Evolutionary conservation across 1,139 yeast genomes (phyloP).

Genomic region (Yamadazyma dendronema): DNA sequence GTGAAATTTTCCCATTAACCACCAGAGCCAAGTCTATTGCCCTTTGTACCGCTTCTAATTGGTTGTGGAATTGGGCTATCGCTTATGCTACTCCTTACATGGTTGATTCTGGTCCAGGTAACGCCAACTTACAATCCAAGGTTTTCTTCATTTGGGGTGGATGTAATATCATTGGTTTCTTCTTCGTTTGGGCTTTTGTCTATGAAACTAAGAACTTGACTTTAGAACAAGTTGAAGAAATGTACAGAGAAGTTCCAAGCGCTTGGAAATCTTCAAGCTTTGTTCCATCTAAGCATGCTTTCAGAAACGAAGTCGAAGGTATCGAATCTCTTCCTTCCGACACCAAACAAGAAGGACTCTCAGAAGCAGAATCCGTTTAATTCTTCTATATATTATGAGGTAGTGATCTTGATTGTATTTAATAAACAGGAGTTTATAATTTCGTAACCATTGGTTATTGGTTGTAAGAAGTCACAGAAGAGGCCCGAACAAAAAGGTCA

Average conservation of each 20-base stretch:
- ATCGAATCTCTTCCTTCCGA: constrained; percentile 5
- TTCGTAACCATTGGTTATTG: no score
- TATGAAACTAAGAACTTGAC: constrained; percentile 67
- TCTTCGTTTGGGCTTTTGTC: constrained; percentile 55
- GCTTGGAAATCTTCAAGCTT: constrained; percentile 31
- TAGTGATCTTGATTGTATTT: no score
- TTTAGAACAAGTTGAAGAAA: constrained; percentile 65
- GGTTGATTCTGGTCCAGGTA: constrained; percentile 58
- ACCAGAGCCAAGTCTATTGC: constrained; percentile 81
- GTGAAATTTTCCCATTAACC: constrained; percentile 78
- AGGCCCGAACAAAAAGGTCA: no score
- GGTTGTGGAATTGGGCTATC: constrained; percentile 78
- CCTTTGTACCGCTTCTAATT: constrained; percentile 70
- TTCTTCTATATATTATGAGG: no score
- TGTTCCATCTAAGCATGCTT: constrained; percentile 35
- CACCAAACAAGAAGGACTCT: constrained; percentile 8
- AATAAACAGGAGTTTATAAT: no score
- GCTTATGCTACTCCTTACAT: constrained; percentile 75
- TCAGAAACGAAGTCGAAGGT: constrained; percentile 15
- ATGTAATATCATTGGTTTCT: constrained; percentile 54
- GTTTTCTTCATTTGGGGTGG: constrained; percentile 66
- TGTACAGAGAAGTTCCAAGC: constrained; percentile 50
- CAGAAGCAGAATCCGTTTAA: constrained; percentile 6
- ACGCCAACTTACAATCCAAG: constrained; percentile 48
- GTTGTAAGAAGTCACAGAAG: no score